Base-by-base conservation (phyloP, 2,329 filamentous ascomycete genomes). In the Trichoderma atroviride region DNA sequence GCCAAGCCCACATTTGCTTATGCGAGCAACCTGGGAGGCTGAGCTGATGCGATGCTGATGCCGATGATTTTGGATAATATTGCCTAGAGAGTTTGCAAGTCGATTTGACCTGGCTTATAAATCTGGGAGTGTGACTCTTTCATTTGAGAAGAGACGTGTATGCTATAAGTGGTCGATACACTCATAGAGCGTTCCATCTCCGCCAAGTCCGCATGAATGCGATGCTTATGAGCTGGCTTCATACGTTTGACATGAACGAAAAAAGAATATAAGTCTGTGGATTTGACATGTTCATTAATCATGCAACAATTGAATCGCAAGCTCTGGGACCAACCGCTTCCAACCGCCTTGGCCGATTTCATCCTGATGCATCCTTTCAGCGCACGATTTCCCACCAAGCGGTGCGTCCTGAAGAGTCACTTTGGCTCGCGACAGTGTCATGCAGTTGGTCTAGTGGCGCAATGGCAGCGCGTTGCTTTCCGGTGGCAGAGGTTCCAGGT, bases 401-500 rank as follows among this genome's bases (percentile, higher is more conserved):
- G 6, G 14, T 13, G n/a, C 29, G 10, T 24, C 52, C 27, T 50
- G 40, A 67, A 61, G 47, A 47, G 27, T 22, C 19, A 50, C 4
- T 61, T 68, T 61, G 43, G 5, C 13, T 14, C 19, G 10, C 0
- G 24, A 4, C 56, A 16, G 31, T 43, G 7, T 6, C 47, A 68
- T 56, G n/a, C 24, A 37, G 59, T 60, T 43, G 59, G 66, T 69
- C 59, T 69, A 61, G 58, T 69, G 59, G 66, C 66, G 66, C 66
- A 69, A 69, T 69, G 66, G 71, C 29, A 57, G 68, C 62, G 75
- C 74, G 74, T 77, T 74, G 74, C 75, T 77, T 77, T 78, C 77
- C 75, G 77, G 77, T 78, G 77, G 76, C 74, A 74, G 76, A 78
- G 75, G 75, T 62, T 79, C 72, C 74, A 77, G 77, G 77, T 78